phyloP scores from a whole-genome alignment of 352 stramenopile species.

The Halophytophthora batemanensis region DNA sequence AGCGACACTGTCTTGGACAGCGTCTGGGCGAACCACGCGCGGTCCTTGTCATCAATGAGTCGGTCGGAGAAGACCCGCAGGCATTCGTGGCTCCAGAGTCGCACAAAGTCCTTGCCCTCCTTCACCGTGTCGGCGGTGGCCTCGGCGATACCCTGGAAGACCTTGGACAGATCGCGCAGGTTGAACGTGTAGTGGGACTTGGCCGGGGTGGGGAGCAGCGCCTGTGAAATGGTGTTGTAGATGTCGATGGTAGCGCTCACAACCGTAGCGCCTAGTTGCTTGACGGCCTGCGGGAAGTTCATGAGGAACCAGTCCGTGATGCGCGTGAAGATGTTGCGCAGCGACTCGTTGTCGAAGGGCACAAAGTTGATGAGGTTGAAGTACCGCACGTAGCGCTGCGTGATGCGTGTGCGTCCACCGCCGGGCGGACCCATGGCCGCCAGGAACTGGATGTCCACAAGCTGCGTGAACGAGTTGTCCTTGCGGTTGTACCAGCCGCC shows the following conservation, averaged over 20 bases:
- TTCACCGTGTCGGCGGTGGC: conserved; percentile 73
- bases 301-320: conserved; percentile 91
- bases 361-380: conserved; percentile 95
- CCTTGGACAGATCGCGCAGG: conserved; percentile 90
- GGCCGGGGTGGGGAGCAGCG: conserved; percentile 89
- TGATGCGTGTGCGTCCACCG: conserved; percentile 90
- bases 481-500: conserved; percentile 94
- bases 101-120: conserved; percentile 84
- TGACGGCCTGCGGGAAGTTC: conserved; percentile 79
- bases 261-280: conserved; percentile 59
- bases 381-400: conserved; percentile 90
- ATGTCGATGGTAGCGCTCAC: conserved; percentile 90
- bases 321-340: conserved; percentile 84
- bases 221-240: conserved; percentile 90
- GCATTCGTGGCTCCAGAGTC: conserved; percentile 91
- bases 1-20: conserved; percentile 64
- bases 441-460: conserved; percentile 94
- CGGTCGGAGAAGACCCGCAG: conserved; percentile 90
- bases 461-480: conserved; percentile 90
- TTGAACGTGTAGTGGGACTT: conserved; percentile 97
- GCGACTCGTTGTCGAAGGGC: conserved; percentile 85
- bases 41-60: conserved; percentile 88
- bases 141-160: conserved; percentile 91
- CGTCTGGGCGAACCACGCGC: conserved; percentile 80
- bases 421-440: conserved; percentile 91